Evolutionary conservation across 1,139 yeast genomes (phyloP).

Genomic region (Nakaseomyces glabratus): DNA sequence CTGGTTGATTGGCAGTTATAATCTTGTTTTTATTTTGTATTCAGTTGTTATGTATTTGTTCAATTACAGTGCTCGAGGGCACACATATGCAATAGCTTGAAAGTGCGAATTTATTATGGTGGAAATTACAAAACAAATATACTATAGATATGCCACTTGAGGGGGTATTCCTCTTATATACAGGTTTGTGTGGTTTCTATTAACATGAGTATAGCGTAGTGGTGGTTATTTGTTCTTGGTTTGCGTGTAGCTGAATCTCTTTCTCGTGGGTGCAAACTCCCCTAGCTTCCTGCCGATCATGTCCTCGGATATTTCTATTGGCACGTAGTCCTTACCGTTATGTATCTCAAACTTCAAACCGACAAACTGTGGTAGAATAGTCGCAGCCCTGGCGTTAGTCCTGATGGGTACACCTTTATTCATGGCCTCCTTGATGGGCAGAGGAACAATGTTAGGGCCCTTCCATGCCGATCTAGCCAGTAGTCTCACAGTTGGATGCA

Average conservation of each 20-base stretch:
- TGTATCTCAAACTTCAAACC: slow-evolving; percentile 91
- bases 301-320: slow-evolving; percentile 78
- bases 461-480: slow-evolving; percentile 31
- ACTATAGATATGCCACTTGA: not conserved
- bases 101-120: too few relatives aligned
- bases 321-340: slow-evolving; percentile 91
- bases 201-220: not conserved
- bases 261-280: slow-evolving; percentile 89
- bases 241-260: slow-evolving; percentile 75
- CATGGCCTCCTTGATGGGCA: slow-evolving; percentile 80
- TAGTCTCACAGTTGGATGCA: slow-evolving; percentile 17
- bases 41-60: too few relatives aligned
- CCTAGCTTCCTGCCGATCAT: slow-evolving; percentile 98
- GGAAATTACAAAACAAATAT: too few relatives aligned
- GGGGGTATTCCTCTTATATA: too few relatives aligned
- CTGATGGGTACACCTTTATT: slow-evolving; percentile 77
- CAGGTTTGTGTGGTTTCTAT: too few relatives aligned
- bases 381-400: slow-evolving; percentile 90
- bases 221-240: slow-evolving; percentile 32
- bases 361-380: slow-evolving; percentile 89
- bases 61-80: too few relatives aligned
- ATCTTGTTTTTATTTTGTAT: too few relatives aligned
- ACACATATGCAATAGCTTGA: too few relatives aligned
- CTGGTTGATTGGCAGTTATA: too few relatives aligned
- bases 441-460: slow-evolving; percentile 91